phyloP scores from a whole-genome alignment of 345 rosid species.

The Eucalyptus dawsonii region DNA sequence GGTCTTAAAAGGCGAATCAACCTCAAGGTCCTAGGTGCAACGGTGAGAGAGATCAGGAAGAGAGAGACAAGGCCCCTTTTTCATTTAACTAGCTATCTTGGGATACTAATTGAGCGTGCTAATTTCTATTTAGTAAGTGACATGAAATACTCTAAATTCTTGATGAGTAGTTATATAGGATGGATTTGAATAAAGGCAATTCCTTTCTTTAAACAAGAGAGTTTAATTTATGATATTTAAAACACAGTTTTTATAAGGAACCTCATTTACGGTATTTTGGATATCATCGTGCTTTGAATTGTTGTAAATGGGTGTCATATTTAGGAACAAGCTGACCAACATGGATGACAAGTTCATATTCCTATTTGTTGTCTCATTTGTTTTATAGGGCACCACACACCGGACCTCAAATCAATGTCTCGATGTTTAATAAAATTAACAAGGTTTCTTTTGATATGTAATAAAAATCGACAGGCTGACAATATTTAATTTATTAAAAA shows the following conservation, averaged over 20 bases:
- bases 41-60: neutral
- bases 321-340: neutral
- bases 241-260: neutral
- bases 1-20: neutral
- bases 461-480: neutral
- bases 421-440: neutral
- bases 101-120: neutral
- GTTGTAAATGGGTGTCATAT: neutral
- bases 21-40: neutral
- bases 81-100: neutral
- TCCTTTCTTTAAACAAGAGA: neutral
- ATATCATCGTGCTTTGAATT: neutral
- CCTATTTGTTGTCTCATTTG: neutral
- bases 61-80: neutral
- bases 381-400: neutral
- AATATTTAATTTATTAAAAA: neutral
- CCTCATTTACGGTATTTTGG: neutral
- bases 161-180: neutral
- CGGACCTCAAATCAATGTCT: neutral
- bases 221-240: neutral
- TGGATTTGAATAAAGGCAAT: neutral
- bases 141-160: neutral
- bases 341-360: neutral
- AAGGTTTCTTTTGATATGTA: neutral
- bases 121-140: neutral